Base-by-base conservation (phyloP, 768 basidiomycete genomes). In the Leccinum boreale region DNA sequence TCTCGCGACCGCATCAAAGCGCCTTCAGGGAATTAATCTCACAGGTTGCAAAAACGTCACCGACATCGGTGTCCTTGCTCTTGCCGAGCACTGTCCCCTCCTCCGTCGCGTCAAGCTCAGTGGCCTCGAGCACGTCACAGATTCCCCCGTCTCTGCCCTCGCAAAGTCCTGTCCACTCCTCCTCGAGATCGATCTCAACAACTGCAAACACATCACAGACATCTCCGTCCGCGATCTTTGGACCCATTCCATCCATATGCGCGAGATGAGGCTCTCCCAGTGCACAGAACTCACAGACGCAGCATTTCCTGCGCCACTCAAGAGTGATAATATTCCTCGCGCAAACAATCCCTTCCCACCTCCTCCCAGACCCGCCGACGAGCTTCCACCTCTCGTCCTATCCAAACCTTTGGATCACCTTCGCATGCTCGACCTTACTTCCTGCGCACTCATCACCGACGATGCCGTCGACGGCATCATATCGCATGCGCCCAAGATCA, bases 161-260 rank as follows among this genome's bases (percentile, higher is more conserved):
- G 89, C 90, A 33, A 81, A 81, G 59, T 80, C 79, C 5, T 96
- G 94, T 68, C 89, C 92, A 1, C 80, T 94, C 52, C 82, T 99
- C 24, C 83, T 99, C 56, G 97, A 99, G 73, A 85, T 98, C 63
- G 97, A 99, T 74, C 85, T 99, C 66, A 88, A 92, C 67, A 81
- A 85, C 60, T 94, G 94, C 76, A 80, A 82, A 58, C 78, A 78
- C 55, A 81, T 98, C 67, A 89, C 92, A 17, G 87, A 97, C 67
- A 69, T 78, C 14, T 81, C 90, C 29, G 78, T 94, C 56, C 87
- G 92, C 54, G 87, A 92, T 61, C 81, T 98, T 31, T 95, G 95
- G 91, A 77, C 81, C 11, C 75, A 90, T 65, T 88, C 87, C 2
- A 76, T 77, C 26, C 84, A 93, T 67, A 89, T 99, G 80, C 89